A percentile compares a stretch with the other conserved stretches of the same genome.
Evolutionary conservation across 23 red algal species (phyloP).

Genomic region (Gracilaria domingensis): DNA sequence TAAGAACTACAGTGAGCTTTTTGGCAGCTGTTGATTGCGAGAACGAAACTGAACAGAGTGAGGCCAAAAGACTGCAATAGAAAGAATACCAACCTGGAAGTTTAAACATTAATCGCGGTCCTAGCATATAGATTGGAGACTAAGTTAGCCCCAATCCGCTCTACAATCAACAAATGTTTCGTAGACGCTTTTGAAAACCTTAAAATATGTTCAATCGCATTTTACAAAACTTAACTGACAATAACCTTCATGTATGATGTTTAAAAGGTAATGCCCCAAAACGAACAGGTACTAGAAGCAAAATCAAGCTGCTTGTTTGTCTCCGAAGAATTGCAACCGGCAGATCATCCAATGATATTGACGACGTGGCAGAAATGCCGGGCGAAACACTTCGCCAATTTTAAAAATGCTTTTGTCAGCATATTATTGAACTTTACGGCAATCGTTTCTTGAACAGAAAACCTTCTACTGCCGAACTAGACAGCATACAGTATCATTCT

Average conservation of each 20-base stretch:
- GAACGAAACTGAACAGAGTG: no score
- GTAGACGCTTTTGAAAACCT: constrained; percentile 11
- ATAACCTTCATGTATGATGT: constrained; percentile 15
- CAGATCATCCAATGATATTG: constrained; percentile 35
- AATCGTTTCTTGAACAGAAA: constrained; percentile 25
- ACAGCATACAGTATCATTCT: background rate
- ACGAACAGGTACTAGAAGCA: background rate
- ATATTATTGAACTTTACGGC: constrained; percentile 11
- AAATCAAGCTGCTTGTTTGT: constrained; percentile 37
- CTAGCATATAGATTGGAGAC: constrained; percentile 4
- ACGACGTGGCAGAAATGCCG: constrained; percentile 21
- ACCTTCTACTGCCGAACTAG: constrained; percentile 14
- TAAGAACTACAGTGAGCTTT: no score
- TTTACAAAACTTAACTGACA: constrained; percentile 6
- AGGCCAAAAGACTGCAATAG: background rate
- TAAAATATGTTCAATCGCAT: constrained; percentile 16
- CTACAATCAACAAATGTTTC: constrained; percentile 7
- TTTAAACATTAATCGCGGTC: background rate
- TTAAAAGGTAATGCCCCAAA: background rate
- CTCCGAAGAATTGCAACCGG: background rate
- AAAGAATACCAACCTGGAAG: background rate
- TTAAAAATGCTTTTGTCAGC: background rate
- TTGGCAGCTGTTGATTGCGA: no score
- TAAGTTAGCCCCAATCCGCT: background rate
- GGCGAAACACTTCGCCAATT: background rate